Conservation (phyloP, 768 basidiomycete species). For the Termitomyces sp. region DNA sequence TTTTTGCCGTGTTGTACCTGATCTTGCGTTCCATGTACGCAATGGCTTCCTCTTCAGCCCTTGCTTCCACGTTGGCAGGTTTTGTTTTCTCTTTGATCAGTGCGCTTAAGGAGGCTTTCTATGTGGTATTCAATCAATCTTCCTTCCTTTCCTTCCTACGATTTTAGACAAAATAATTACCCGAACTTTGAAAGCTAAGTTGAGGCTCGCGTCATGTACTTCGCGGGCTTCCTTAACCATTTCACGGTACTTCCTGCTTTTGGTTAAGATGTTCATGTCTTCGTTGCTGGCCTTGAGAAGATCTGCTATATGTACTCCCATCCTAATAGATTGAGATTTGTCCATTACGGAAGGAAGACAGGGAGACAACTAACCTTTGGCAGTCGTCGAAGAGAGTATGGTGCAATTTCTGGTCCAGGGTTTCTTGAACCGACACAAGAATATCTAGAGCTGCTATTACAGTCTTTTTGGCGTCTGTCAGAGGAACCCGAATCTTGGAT, state of each 20-base stretch:
- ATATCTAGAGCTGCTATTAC: too few species aligned
- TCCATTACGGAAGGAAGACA: too few species aligned
- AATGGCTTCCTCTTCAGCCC: background rate
- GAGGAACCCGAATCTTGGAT: too few species aligned
- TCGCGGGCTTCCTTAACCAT: background rate
- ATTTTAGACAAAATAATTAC: background rate
- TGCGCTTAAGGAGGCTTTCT: background rate
- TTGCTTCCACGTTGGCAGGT: too few species aligned
- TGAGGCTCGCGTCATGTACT: background rate
- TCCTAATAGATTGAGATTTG: background rate
- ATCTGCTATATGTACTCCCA: background rate
- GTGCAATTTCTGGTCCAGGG: too few species aligned
- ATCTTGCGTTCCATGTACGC: background rate
- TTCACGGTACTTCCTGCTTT: background rate
- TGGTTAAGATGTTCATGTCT: background rate
- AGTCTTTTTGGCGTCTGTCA: too few species aligned
- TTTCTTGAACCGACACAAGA: too few species aligned
- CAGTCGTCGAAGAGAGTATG: too few species aligned
- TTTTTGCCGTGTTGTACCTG: background rate
- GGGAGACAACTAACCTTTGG: too few species aligned
- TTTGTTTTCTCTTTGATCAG: background rate
- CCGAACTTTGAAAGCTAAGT: background rate
- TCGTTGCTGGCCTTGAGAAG: background rate
- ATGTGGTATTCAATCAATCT: background rate
- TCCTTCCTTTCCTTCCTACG: background rate